These are phyloP conservation scores for Collybiopsis luxurians DNA, from an alignment of 768 basidiomycete species.

Conservation along the genomic window DNA sequence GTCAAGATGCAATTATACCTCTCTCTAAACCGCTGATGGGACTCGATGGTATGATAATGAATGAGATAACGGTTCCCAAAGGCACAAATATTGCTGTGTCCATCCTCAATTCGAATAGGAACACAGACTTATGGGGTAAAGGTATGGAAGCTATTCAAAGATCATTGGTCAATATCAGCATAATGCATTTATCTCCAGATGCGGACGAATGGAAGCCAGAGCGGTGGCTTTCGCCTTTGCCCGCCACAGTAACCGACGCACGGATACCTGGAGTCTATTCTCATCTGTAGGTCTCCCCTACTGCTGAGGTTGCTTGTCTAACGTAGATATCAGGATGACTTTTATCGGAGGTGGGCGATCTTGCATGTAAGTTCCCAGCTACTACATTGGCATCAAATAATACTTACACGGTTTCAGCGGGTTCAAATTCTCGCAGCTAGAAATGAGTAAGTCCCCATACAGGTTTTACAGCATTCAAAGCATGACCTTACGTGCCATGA, in stretches of 20 bases:
- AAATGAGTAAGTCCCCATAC: constrained; percentile 3
- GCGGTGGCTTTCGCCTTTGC: constrained; percentile 37
- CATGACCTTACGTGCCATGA: no score
- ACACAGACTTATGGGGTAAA: constrained; percentile 36
- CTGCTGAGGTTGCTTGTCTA: neutral
- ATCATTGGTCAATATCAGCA: neutral
- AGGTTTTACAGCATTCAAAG: no score
- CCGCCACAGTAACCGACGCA: constrained; percentile 27
- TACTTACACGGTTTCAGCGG: neutral
- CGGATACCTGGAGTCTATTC: constrained; percentile 34
- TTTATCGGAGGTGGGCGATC: constrained; percentile 38
- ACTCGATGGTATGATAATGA: constrained; percentile 21
- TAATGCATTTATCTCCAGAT: constrained; percentile 17
- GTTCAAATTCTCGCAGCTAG: constrained; percentile 8
- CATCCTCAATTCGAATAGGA: constrained; percentile 27
- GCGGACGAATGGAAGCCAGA: constrained; percentile 45
- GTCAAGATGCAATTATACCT: constrained; percentile 32
- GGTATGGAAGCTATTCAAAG: neutral
- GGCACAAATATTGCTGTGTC: constrained; percentile 25
- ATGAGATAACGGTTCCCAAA: constrained; percentile 24
- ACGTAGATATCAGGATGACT: constrained; percentile 33
- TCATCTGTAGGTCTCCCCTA: constrained; percentile 20
- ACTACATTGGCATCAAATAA: no score
- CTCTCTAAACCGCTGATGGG: constrained; percentile 30
- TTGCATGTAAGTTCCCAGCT: constrained; percentile 28